These are phyloP conservation scores for Blastobotrys proliferans DNA, from an alignment of 1,139 yeast genomes.

Conservation along the genomic window DNA sequence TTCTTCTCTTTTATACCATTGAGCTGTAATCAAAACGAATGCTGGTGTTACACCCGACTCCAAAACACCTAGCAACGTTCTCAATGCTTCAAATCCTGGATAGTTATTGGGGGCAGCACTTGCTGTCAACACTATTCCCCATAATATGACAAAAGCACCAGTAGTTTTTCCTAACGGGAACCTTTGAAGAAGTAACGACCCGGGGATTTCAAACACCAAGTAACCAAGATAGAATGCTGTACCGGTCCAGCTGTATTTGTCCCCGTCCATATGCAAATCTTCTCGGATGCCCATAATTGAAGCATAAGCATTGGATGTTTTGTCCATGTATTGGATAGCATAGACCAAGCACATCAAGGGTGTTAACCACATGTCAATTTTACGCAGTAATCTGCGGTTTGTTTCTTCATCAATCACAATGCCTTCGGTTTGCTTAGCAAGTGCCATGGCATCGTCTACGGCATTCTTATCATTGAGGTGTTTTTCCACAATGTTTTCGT, in stretches of 20 bases:
- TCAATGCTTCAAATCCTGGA: slow-evolving; percentile 51
- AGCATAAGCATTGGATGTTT: slow-evolving; percentile 53
- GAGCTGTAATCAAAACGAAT: slow-evolving; percentile 25
- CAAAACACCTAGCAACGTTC: slow-evolving; percentile 55
- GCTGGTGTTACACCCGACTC: slow-evolving; percentile 62
- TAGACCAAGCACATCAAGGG: slow-evolving; percentile 12
- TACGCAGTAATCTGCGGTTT: slow-evolving; percentile 12
- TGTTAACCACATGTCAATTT: slow-evolving; percentile 14
- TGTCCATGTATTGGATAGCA: slow-evolving; percentile 14
- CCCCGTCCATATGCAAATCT: slow-evolving; percentile 15
- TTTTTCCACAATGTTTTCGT: too few species aligned
- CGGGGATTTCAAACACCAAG: slow-evolving; percentile 50
- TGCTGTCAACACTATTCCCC: slow-evolving; percentile 47
- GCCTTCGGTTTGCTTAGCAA: slow-evolving; percentile 22
- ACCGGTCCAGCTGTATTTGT: slow-evolving; percentile 37
- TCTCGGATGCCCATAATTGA: slow-evolving; percentile 40
- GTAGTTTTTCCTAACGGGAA: slow-evolving; percentile 52
- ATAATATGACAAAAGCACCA: slow-evolving; percentile 42
- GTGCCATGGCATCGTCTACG: slow-evolving; percentile 20
- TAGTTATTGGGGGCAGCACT: slow-evolving; percentile 54
- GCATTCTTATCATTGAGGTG: too few species aligned
- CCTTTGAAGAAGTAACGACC: slow-evolving; percentile 46
- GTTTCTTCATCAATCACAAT: slow-evolving; percentile 26
- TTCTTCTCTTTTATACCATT: slow-evolving; percentile 32
- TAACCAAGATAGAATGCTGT: slow-evolving; percentile 54